Percentiles rank a stretch among this genome's conserved stretches.
Conservation (phyloP, 495 filamentous ascomycete genomes). For the Staphylotrichum longicolle region DNA sequence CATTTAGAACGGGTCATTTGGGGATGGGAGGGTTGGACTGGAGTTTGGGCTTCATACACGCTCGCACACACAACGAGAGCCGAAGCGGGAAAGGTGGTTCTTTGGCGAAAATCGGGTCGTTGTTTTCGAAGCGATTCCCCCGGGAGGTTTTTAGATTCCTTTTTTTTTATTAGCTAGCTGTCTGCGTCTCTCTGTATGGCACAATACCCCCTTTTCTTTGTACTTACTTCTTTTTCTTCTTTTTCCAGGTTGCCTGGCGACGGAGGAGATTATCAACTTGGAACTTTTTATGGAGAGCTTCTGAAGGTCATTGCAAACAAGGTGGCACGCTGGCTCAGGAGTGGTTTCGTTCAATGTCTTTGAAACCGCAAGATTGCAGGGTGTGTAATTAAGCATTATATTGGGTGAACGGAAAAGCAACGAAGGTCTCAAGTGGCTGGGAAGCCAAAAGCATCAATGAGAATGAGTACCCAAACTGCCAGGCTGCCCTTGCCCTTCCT, state of each 20-base stretch:
- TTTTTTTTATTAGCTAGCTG: not conserved
- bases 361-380: no score
- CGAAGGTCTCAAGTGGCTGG: no score
- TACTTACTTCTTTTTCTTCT: not conserved
- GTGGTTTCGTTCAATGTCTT: no score
- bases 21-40: no score
- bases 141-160: not conserved
- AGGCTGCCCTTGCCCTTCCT: no score
- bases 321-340: no score
- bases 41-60: not conserved
- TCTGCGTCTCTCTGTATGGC: not conserved
- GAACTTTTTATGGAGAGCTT: not conserved
- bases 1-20: no score
- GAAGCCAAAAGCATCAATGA: not conserved
- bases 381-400: no score
- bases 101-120: not conserved
- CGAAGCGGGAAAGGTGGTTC: not conserved
- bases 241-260: not conserved
- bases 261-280: not conserved
- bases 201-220: constrained; percentile 14
- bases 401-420: no score
- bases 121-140: constrained; percentile 1
- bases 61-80: not conserved
- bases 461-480: not conserved
- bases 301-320: no score